Conservation (phyloP, 306 rosid species). For the Trichosanthes cucumerina region DNA sequence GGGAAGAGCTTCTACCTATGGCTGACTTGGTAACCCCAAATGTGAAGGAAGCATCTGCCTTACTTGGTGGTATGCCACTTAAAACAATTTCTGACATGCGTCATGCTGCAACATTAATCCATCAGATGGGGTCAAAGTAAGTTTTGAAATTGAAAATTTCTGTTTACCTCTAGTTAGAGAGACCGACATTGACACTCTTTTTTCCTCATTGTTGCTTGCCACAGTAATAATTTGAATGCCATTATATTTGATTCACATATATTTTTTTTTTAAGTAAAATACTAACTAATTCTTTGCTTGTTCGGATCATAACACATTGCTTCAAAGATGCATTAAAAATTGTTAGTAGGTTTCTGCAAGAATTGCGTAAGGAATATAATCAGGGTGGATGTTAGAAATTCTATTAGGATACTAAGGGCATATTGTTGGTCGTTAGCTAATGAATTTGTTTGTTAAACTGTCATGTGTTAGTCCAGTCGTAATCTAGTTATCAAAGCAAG, state of each 20-base stretch:
- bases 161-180: neutral
- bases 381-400: neutral
- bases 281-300: neutral
- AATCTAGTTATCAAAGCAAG: neutral
- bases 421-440: neutral
- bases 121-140: constrained; percentile 78
- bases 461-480: neutral
- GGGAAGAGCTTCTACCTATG: constrained; percentile 81
- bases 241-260: no score
- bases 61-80: constrained; percentile 58
- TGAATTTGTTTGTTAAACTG: neutral
- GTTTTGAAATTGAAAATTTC: constrained; percentile 4
- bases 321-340: neutral
- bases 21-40: constrained; percentile 87
- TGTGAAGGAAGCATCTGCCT: constrained; percentile 75
- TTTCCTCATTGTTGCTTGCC: neutral
- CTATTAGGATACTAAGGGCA: neutral
- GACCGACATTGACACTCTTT: neutral
- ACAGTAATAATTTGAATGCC: neutral
- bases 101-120: constrained; percentile 65
- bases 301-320: neutral
- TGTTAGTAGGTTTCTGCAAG: neutral
- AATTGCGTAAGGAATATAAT: neutral
- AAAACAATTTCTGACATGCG: constrained; percentile 77
- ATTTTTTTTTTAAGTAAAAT: no score